Percentiles rank a stretch among this genome's conserved stretches.
Evolutionary conservation across 345 rosid species (phyloP).

Genomic region (Citrus trifoliata): DNA sequence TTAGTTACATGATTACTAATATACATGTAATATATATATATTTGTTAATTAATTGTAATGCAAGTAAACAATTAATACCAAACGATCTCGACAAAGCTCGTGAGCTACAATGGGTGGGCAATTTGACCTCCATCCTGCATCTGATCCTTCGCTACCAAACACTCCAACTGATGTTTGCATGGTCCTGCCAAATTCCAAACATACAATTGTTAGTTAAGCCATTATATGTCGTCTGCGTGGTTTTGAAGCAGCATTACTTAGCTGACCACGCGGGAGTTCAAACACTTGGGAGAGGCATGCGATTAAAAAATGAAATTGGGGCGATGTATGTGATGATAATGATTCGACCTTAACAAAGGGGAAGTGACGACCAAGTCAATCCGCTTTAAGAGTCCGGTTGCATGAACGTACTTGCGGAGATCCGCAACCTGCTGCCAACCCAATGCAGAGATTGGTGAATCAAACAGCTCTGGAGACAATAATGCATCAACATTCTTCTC

Average conservation of each 20-base stretch:
- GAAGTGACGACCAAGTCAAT: slow-evolving; percentile 63
- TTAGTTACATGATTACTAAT: too few species aligned
- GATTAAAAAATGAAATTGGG: not conserved
- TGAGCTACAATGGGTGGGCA: slow-evolving; percentile 53
- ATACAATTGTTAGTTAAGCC: too few species aligned
- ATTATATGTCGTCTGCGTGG: too few species aligned
- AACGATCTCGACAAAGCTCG: slow-evolving; percentile 70
- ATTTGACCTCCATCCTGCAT: slow-evolving; percentile 29
- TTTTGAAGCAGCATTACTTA: too few species aligned
- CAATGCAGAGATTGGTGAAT: not conserved
- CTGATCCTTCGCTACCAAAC: slow-evolving; percentile 42
- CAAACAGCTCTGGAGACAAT: slow-evolving; percentile 5
- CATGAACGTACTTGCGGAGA: slow-evolving; percentile 55
- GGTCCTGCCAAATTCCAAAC: slow-evolving; percentile 33
- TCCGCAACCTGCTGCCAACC: slow-evolving; percentile 42
- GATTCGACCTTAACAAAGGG: slow-evolving; percentile 52
- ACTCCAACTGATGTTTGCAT: slow-evolving; percentile 74
- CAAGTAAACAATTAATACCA: slow-evolving; percentile 29
- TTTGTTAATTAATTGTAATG: not conserved
- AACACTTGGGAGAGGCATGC: too few species aligned
- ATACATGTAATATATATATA: too few species aligned
- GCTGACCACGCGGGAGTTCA: too few species aligned
- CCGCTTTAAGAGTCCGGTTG: slow-evolving; percentile 34
- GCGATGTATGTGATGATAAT: too few species aligned
- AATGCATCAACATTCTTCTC: slow-evolving; percentile 12